A percentile compares a stretch with the other conserved stretches of the same genome.
These are phyloP conservation scores for Acidomyces sp. DNA, from an alignment of 495 filamentous ascomycete genomes.

Conservation along the genomic window DNA sequence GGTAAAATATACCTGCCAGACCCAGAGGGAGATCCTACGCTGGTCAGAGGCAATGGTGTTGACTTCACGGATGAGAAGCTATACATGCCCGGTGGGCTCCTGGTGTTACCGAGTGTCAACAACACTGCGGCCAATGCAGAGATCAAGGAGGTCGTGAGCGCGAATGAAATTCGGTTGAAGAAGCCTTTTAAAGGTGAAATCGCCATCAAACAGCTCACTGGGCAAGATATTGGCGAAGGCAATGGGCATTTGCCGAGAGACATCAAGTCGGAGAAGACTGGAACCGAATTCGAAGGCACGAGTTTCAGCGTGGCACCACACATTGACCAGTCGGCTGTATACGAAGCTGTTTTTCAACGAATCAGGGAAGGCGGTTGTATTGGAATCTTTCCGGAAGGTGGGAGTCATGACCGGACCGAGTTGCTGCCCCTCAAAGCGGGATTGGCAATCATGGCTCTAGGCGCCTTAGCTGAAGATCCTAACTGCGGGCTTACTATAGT, in stretches of 20 bases:
- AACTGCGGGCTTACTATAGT: slow-evolving; percentile 91
- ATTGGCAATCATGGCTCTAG: slow-evolving; percentile 95
- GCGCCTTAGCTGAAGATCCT: slow-evolving; percentile 75
- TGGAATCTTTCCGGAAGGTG: slow-evolving; percentile 95
- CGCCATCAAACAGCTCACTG: slow-evolving; percentile 65
- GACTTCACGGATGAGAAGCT: slow-evolving; percentile 58
- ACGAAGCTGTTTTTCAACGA: slow-evolving; percentile 77
- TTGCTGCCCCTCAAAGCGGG: slow-evolving; percentile 92
- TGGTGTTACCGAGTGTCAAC: slow-evolving; percentile 75
- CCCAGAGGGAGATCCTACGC: slow-evolving; percentile 66
- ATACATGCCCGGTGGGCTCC: slow-evolving; percentile 63
- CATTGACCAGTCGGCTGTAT: slow-evolving; percentile 86
- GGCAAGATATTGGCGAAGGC: slow-evolving; percentile 44
- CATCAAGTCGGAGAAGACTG: slow-evolving; percentile 20
- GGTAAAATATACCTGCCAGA: slow-evolving; percentile 89
- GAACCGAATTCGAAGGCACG: slow-evolving; percentile 51
- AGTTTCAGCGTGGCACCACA: slow-evolving; percentile 83
- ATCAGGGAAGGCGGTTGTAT: slow-evolving; percentile 76
- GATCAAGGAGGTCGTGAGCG: slow-evolving; percentile 62
- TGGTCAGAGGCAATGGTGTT: slow-evolving; percentile 74
- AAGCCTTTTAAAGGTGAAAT: slow-evolving; percentile 64
- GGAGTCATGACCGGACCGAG: slow-evolving; percentile 90
- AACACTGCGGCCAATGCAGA: slow-evolving; percentile 65
- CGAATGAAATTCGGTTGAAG: slow-evolving; percentile 75
- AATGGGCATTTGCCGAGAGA: slow-evolving; percentile 30